Evolutionary conservation across 139 green algal genomes (phyloP).

Genomic region (Micractinium sp.): DNA sequence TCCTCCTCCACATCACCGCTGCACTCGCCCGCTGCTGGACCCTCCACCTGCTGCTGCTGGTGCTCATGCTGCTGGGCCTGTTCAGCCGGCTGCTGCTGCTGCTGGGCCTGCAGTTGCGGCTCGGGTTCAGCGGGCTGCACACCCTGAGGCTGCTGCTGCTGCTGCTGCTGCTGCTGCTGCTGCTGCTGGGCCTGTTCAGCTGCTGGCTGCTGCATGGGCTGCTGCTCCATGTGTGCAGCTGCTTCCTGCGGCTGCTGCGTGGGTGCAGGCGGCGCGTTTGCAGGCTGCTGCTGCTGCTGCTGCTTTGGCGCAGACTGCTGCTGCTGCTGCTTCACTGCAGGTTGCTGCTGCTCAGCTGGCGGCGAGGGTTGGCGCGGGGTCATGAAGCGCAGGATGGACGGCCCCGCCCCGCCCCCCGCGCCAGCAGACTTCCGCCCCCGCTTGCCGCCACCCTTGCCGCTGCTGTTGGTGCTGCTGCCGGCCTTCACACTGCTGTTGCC

Average conservation of each 20-base stretch:
- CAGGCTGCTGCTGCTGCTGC: background rate
- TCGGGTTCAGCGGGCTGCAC: background rate
- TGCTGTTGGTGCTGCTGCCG: background rate
- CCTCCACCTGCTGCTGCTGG: background rate
- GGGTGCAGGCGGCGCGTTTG: too few species aligned
- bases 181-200: background rate
- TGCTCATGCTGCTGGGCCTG: slow-evolving; percentile 10
- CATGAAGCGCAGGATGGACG: slow-evolving; percentile 25
- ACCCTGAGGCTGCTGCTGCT: background rate
- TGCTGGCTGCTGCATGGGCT: background rate
- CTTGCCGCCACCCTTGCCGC: background rate
- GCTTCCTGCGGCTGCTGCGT: background rate
- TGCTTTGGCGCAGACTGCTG: background rate
- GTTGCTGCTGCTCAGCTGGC: background rate
- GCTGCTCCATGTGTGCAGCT: background rate
- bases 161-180: background rate
- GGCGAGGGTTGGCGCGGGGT: slow-evolving; percentile 5
- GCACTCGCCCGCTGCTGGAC: background rate
- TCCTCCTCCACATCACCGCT: background rate
- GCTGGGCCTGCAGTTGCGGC: too few species aligned
- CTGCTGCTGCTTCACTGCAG: slow-evolving; percentile 11
- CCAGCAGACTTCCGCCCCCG: background rate
- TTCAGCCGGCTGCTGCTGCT: background rate
- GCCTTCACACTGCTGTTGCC: background rate
- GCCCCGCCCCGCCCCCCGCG: background rate